Percentiles rank a stretch among this genome's conserved stretches.
These are phyloP conservation scores for Arachis stenosperma DNA, from an alignment of 306 rosid species.

Conservation along the genomic window DNA sequence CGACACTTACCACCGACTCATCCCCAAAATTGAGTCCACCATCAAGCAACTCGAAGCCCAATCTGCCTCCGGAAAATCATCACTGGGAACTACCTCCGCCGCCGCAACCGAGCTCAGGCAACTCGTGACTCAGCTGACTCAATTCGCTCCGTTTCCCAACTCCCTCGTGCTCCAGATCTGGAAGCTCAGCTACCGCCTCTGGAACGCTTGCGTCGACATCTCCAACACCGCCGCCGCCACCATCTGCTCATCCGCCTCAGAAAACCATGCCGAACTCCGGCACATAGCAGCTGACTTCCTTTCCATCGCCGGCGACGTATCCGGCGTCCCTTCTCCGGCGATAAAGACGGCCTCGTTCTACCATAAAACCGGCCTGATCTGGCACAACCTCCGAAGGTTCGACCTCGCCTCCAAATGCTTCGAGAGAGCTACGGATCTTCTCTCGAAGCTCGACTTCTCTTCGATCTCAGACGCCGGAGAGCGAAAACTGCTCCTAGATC, in stretches of 20 bases:
- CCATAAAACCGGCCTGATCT: constrained; percentile 74
- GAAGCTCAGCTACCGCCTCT: constrained; percentile 93
- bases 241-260: constrained; percentile 27
- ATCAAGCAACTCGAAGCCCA: constrained; percentile 62
- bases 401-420: constrained; percentile 88
- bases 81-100: constrained; percentile 41
- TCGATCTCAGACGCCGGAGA: constrained; percentile 51
- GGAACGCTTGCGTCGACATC: constrained; percentile 93
- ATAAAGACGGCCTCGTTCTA: constrained; percentile 76
- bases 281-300: constrained; percentile 77
- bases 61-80: constrained; percentile 41
- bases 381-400: constrained; percentile 69
- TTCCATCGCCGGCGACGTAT: constrained; percentile 48
- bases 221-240: constrained; percentile 62
- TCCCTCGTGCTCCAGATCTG: constrained; percentile 68
- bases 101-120: constrained; percentile 55
- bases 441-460: constrained; percentile 52
- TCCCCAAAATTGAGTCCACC: constrained; percentile 63
- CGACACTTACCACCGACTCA: constrained; percentile 41
- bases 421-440: constrained; percentile 77
- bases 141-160: constrained; percentile 60
- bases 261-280: constrained; percentile 76
- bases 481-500: constrained; percentile 65
- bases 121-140: constrained; percentile 53
- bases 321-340: constrained; percentile 70